phyloP scores from a whole-genome alignment of 2,329 filamentous ascomycete species.

The Ophiostoma perfectum region DNA sequence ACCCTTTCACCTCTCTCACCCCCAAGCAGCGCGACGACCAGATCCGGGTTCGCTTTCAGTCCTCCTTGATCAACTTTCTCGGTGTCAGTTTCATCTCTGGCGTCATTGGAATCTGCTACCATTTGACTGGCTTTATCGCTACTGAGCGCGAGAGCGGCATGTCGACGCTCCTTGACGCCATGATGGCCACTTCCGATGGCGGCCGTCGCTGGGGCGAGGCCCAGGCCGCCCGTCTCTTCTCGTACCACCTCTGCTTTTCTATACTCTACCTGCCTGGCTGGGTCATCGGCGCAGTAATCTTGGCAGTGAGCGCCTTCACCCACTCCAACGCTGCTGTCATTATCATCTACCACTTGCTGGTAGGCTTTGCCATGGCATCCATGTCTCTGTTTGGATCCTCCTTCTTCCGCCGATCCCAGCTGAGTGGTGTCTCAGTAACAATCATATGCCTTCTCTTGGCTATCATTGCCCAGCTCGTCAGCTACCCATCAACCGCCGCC shows the following conservation, averaged over 20 bases:
- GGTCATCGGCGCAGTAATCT: constrained; percentile 66
- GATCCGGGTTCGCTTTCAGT: constrained; percentile 67
- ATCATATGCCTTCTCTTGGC: constrained; percentile 70
- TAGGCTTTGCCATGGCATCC: constrained; percentile 71
- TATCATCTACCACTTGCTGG: constrained; percentile 67
- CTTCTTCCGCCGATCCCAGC: constrained; percentile 81
- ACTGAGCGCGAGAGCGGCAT: constrained; percentile 82
- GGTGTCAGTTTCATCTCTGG: constrained; percentile 74
- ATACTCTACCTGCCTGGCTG: constrained; percentile 76
- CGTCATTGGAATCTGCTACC: constrained; percentile 77
- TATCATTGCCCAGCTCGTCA: constrained; percentile 73
- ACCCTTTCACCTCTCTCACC: constrained; percentile 69
- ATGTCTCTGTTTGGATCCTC: constrained; percentile 75
- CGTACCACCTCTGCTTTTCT: constrained; percentile 75
- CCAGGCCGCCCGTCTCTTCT: constrained; percentile 69
- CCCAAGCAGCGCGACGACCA: constrained; percentile 58
- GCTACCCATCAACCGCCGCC: constrained; percentile 54
- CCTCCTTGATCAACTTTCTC: constrained; percentile 67
- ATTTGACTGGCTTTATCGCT: constrained; percentile 79
- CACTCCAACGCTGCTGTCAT: constrained; percentile 60
- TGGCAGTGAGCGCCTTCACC: constrained; percentile 59
- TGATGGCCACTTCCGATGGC: constrained; percentile 63
- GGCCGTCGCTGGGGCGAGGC: constrained; percentile 63
- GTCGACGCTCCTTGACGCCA: constrained; percentile 81
- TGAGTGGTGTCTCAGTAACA: constrained; percentile 75